phyloP scores from a whole-genome alignment of 352 stramenopile genomes.

The Achlya hypogyna region DNA sequence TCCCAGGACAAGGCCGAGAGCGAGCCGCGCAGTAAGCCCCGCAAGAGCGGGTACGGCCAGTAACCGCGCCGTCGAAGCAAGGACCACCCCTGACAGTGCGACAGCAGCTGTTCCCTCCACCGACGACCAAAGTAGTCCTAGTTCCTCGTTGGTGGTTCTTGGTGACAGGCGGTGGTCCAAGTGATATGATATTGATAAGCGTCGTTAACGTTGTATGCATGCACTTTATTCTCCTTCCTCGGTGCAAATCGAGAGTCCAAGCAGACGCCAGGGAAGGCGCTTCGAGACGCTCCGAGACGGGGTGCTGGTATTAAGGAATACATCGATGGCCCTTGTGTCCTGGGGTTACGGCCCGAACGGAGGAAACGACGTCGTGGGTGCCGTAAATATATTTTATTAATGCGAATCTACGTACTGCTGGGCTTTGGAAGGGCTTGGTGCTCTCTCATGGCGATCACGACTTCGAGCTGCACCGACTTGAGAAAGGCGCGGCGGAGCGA shows the following conservation, averaged over 20 bases:
- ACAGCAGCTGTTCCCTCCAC: constrained; percentile 1
- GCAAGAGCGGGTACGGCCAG: not conserved
- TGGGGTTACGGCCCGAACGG: too few relatives aligned
- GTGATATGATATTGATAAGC: constrained; percentile 1
- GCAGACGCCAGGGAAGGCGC: not conserved
- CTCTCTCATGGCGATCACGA: constrained; percentile 41
- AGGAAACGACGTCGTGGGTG: not conserved
- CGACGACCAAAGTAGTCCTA: not conserved
- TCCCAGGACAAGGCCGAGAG: not conserved
- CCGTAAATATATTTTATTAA: not conserved
- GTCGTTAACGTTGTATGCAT: not conserved
- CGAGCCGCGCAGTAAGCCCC: not conserved
- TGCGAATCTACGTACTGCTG: not conserved
- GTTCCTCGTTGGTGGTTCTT: not conserved
- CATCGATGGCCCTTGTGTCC: too few relatives aligned
- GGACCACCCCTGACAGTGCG: not conserved
- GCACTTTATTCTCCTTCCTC: not conserved
- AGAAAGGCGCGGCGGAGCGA: constrained; percentile 61
- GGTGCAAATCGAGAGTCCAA: not conserved
- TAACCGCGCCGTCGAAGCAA: not conserved
- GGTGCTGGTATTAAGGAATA: too few relatives aligned
- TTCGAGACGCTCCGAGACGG: not conserved
- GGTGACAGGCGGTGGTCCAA: not conserved
- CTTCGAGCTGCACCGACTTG: constrained; percentile 64
- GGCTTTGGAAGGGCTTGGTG: not conserved